Evolutionary conservation across 139 green algal species (phyloP).

Genomic region (Chlorella sp.): DNA sequence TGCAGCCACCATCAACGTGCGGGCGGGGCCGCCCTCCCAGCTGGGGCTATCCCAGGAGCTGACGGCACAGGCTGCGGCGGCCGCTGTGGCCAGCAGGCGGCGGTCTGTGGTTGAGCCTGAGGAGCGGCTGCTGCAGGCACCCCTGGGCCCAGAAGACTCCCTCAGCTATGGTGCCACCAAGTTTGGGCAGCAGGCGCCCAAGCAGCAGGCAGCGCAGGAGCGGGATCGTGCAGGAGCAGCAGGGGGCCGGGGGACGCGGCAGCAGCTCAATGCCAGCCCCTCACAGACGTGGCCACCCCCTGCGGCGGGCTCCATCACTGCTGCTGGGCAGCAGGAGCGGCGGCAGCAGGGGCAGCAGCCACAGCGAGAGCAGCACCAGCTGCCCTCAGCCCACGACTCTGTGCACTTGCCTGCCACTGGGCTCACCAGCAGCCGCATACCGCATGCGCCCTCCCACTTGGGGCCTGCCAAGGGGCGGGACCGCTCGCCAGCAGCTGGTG

Average conservation of each 20-base stretch:
- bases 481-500: not conserved
- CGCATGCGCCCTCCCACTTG: not conserved
- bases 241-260: not conserved
- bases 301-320: not conserved
- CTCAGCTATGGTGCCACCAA: constrained; percentile 9
- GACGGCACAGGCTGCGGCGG: not conserved
- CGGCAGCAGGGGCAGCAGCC: not conserved
- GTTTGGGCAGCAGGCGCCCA: not conserved
- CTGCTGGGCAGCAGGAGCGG: not conserved
- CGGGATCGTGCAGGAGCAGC: not conserved
- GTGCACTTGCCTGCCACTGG: not conserved
- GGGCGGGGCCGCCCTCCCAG: not conserved
- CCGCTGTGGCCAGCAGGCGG: not conserved
- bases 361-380: not conserved
- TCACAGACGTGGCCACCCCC: not conserved
- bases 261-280: not conserved
- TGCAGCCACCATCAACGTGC: not conserved
- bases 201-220: not conserved
- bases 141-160: constrained; percentile 15
- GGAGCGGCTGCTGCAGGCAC: not conserved
- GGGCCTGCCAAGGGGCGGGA: not conserved
- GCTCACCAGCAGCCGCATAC: not conserved
- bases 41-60: not conserved
- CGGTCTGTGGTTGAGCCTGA: not conserved
- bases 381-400: not conserved